Base-by-base conservation (phyloP, 805 yeast species). In the Hanseniaspora hatyaiensis region DNA sequence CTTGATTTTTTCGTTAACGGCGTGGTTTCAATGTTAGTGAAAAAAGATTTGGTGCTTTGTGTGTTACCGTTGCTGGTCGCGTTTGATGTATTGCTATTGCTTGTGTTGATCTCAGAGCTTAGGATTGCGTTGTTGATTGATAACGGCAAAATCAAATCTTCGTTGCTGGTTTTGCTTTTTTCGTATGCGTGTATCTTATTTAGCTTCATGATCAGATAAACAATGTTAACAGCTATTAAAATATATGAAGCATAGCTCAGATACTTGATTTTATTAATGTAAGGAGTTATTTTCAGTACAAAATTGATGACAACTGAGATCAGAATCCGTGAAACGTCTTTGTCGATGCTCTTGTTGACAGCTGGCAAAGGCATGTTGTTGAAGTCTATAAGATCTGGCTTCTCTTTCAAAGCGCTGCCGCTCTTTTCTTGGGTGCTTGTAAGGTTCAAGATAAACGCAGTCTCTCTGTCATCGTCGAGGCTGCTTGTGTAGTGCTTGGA, bases 1-100 rank as follows among this genome's bases (percentile, higher is more conserved):
- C 9, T 26, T 26, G 6, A 8, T 26, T 8, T 26, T 26, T 8
- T 26, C 29, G 11, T 26, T 11, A 26, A 8, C 29, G 11, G 6
- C 29, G 29, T 26, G 29, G 6, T 26, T 26, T 26, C 11, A 26
- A 26, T 26, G n/a, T n/a, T n/a, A n/a, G n/a, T n/a, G n/a, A n/a
- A n/a, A n/a, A 48, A 31, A 20, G 39, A 34, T 20, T 41, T 41
- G 23, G 38, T 41, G 28, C 39, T 36, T n/a, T 36, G 39, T 22
- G 39, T 36, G 29, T 36, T 36, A 2, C n/a, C n/a, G n/a, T n/a
- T n/a, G n/a, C n/a, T n/a, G n/a, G n/a, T n/a, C n/a, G n/a, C n/a
- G n/a, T n/a, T n/a, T n/a, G n/a, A n/a, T n/a, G n/a, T n/a, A n/a
- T n/a, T n/a, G n/a, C 29, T 36, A 36, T 36, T 36, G 20, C 13